These are phyloP conservation scores for Talaromyces sp. DNA, from an alignment of 2,329 filamentous ascomycete genomes.

Conservation along the genomic window DNA sequence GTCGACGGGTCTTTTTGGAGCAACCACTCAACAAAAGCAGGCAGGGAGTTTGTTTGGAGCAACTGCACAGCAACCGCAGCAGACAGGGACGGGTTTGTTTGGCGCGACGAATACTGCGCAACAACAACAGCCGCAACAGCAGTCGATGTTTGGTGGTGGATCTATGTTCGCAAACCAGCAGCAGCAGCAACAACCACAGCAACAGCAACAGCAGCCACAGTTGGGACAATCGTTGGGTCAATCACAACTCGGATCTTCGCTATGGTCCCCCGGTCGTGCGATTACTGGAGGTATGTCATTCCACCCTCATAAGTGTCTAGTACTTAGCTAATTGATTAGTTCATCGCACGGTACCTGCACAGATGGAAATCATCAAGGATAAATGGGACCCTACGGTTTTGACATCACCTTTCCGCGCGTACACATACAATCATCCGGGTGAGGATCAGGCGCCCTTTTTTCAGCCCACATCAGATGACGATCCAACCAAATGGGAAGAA, in stretches of 20 bases:
- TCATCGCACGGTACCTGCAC: slow-evolving; percentile 61
- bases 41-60: slow-evolving; percentile 32
- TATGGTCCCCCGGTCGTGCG: slow-evolving; percentile 46
- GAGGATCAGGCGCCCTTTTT: slow-evolving; percentile 62
- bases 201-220: slow-evolving; percentile 42
- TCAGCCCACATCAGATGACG: slow-evolving; percentile 57
- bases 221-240: slow-evolving; percentile 43
- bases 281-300: slow-evolving; percentile 41
- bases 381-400: slow-evolving; percentile 60
- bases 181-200: slow-evolving; percentile 29
- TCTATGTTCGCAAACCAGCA: slow-evolving; percentile 23
- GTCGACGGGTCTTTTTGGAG: slow-evolving; percentile 20
- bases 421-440: slow-evolving; percentile 63
- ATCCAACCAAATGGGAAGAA: slow-evolving; percentile 64
- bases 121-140: slow-evolving; percentile 34
- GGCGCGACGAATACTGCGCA: slow-evolving; percentile 23
- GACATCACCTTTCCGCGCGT: slow-evolving; percentile 57
- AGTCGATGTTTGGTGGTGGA: slow-evolving; percentile 18
- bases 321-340: slow-evolving; percentile 36
- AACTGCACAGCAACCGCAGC: slow-evolving; percentile 40
- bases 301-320: slow-evolving; percentile 3
- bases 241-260: slow-evolving; percentile 37
- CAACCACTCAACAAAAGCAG: slow-evolving; percentile 29
- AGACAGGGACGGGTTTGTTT: slow-evolving; percentile 27
- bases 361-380: slow-evolving; percentile 59